phyloP scores from a whole-genome alignment of 768 basidiomycete genomes.

The Lactifluus piperatus region DNA sequence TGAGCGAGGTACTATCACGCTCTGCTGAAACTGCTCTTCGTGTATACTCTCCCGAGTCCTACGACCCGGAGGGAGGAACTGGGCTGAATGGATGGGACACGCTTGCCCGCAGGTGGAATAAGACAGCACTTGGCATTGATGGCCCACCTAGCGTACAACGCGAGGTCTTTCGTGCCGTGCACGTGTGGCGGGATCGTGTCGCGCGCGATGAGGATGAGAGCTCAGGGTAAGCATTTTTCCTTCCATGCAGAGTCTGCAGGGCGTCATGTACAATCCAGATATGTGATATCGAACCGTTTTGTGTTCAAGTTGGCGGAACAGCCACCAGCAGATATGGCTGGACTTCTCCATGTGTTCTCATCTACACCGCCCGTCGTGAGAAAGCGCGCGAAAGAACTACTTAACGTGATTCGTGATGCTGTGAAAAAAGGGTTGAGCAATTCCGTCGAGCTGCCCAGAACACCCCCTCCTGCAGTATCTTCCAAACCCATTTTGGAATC shows the following conservation, averaged over 20 bases:
- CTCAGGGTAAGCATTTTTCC: conserved; percentile 42
- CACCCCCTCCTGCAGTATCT: background rate
- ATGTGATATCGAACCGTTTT: conserved; percentile 66
- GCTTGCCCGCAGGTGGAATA: conserved; percentile 79
- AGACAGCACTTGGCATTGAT: conserved; percentile 36
- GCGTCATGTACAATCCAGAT: conserved; percentile 34
- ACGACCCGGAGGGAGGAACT: conserved; percentile 54
- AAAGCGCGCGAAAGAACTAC: conserved; percentile 51
- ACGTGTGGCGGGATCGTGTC: conserved; percentile 73
- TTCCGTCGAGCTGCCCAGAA: background rate
- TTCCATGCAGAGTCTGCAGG: background rate
- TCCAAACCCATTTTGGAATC: background rate
- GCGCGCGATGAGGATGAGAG: conserved; percentile 86
- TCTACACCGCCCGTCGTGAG: conserved; percentile 57
- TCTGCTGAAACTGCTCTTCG: conserved; percentile 73
- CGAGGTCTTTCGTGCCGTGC: conserved; percentile 61
- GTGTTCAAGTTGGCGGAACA: conserved; percentile 67
- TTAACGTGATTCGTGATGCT: conserved; percentile 49
- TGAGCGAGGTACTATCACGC: conserved; percentile 57
- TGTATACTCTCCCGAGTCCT: conserved; percentile 58
- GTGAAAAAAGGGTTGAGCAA: conserved; percentile 27
- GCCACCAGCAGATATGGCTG: conserved; percentile 56
- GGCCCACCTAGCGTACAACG: conserved; percentile 39
- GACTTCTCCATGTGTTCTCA: conserved; percentile 50
- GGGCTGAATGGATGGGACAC: conserved; percentile 73